Evolutionary conservation across 495 filamentous ascomycete genomes (phyloP), one percentile per base, ranked within the genome.

Genomic region (Hypomontagnella monticulosa): DNA sequence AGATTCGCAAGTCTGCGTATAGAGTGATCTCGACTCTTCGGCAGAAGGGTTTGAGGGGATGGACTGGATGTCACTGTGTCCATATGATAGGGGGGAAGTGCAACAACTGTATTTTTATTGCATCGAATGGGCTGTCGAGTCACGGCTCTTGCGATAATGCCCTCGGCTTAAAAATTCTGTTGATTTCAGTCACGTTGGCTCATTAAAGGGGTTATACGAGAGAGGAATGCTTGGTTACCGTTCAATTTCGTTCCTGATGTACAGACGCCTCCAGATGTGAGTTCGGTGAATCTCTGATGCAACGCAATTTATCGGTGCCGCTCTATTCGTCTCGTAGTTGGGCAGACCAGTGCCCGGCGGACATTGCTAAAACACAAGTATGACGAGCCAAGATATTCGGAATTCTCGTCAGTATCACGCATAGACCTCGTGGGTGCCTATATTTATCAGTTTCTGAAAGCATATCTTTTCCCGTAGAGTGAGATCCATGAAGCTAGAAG

Each of bases 81-180:
- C 44, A 46, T 55, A 46, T 30, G 48, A 66, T 27, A 6, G 23
- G 37, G 55, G 23, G 37, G 55, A 54, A 54, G 43, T 57, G 56
- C 59, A 56, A 66, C 46, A 49, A 41, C 34, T 71, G 71, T 71
- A 73, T 54, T 68, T 71, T 36, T 68, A 73, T 52, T 60, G 71
- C 71, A 63, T 63, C 16, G 47, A 54, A 38, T 41, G 10, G 52
- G 19, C 4, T 23, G 7, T 50, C 20, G 43, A 47, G 56, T 56
- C 18, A 52, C 6, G 23, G 23, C 51, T 66, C 51, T 33, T 42
- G 27, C 34, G 36, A 57, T 49, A 43, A 59, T 40, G 23, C 41
- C 10, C 8, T 51, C 43, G 14, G 23, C 49, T 54, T 57, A 32
- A 15, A 30, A 42, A 36, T 44, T 37, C 55, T 52, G 42, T 23